Percentiles rank a stretch among this genome's conserved stretches.
Conservation (phyloP, 805 yeast species). For the Alloascoidea africana region DNA sequence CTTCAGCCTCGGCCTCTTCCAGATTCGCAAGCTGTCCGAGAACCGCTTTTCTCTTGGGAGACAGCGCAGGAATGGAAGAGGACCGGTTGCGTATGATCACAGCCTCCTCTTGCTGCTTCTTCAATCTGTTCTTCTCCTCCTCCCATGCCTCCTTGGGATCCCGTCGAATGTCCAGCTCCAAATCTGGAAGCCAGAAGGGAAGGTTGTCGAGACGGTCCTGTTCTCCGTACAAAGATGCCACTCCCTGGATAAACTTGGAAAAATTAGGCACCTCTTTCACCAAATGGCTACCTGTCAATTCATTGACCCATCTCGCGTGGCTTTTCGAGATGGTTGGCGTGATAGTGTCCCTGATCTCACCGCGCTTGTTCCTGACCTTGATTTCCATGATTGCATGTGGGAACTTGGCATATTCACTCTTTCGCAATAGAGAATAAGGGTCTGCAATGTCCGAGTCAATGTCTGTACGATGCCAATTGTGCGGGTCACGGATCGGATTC, state of each 20-base stretch:
- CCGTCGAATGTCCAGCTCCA: constrained; percentile 62
- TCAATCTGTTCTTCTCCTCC: constrained; percentile 40
- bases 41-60: background rate
- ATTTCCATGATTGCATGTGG: constrained; percentile 72
- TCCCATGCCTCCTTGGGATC: constrained; percentile 71
- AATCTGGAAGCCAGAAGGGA: constrained; percentile 91
- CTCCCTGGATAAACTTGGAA: constrained; percentile 87
- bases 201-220: constrained; percentile 80
- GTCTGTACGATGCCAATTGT: constrained; percentile 84
- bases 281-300: constrained; percentile 65
- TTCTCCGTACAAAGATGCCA: constrained; percentile 75
- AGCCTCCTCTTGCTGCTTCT: constrained; percentile 22
- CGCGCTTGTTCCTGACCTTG: constrained; percentile 33
- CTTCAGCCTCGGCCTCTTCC: background rate
- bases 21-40: background rate
- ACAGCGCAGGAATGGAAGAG: background rate
- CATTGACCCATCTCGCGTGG: constrained; percentile 64
- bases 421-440: constrained; percentile 61
- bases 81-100: background rate
- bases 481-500: constrained; percentile 82
- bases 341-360: constrained; percentile 15
- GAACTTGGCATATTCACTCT: constrained; percentile 73
- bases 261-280: constrained; percentile 92
- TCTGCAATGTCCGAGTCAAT: constrained; percentile 48
- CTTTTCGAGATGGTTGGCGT: constrained; percentile 33